Evolutionary conservation across 352 stramenopile species (phyloP).

Genomic region (Aphanomyces stellatus): DNA sequence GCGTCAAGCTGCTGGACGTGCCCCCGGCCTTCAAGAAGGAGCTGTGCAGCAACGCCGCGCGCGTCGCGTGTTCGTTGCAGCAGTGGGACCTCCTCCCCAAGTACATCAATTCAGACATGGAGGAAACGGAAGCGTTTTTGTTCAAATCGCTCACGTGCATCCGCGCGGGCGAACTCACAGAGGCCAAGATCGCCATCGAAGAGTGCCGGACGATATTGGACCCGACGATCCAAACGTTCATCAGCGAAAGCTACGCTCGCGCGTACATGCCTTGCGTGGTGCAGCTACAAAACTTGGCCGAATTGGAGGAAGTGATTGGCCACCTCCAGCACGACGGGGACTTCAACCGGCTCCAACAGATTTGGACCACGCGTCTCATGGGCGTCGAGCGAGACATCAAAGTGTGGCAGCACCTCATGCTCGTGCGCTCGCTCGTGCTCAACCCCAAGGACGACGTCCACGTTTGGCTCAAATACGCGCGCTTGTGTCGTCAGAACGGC

Average conservation of each 20-base stretch:
- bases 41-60: constrained; percentile 69
- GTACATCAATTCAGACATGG: constrained; percentile 85
- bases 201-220: constrained; percentile 93
- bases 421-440: constrained; percentile 90
- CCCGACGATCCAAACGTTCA: constrained; percentile 93
- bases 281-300: constrained; percentile 95
- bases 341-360: constrained; percentile 66
- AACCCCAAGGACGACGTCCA: constrained; percentile 85
- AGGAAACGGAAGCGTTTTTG: constrained; percentile 72
- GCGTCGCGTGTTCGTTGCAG: constrained; percentile 73
- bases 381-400: constrained; percentile 91
- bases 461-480: constrained; percentile 92
- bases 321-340: constrained; percentile 51
- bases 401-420: constrained; percentile 94
- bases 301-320: constrained; percentile 89
- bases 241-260: constrained; percentile 96
- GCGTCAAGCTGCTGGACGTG: constrained; percentile 52
- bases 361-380: constrained; percentile 85
- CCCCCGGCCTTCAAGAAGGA: constrained; percentile 78
- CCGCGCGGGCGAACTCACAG: constrained; percentile 89
- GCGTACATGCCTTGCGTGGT: constrained; percentile 96
- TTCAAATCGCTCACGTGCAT: constrained; percentile 91
- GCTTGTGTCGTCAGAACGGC: constrained; percentile 85
- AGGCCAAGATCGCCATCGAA: constrained; percentile 89
- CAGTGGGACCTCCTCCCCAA: constrained; percentile 80